Evolutionary conservation across 2,329 filamentous ascomycete species (phyloP).

Genomic region (Dactylellina leptospora): DNA sequence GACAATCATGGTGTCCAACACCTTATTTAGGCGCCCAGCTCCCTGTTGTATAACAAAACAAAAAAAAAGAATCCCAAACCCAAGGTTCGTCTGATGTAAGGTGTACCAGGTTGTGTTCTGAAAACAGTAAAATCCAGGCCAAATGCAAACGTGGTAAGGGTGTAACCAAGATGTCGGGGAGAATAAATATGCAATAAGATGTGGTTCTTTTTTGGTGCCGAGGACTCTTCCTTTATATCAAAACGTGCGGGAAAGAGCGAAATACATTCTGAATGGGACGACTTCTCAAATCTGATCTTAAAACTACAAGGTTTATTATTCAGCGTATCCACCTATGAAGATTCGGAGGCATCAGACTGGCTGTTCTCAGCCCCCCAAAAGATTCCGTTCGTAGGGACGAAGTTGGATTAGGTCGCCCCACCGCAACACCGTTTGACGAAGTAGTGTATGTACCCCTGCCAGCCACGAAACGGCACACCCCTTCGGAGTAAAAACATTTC

Average conservation of each 20-base stretch:
- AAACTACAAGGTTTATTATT: neutral
- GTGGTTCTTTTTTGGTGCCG: neutral
- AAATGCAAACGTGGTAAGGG: constrained; percentile 22
- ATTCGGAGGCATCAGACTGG: neutral
- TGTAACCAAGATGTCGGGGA: constrained; percentile 23
- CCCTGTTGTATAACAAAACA: neutral
- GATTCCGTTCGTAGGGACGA: constrained; percentile 7
- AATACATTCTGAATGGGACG: constrained; percentile 20
- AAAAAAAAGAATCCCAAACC: constrained; percentile 1
- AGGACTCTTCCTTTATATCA: constrained; percentile 39
- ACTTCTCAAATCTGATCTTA: neutral
- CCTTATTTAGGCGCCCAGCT: constrained; percentile 16
- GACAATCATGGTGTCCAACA: constrained; percentile 27
- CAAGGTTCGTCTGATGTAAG: constrained; percentile 15
- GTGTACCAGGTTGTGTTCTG: neutral
- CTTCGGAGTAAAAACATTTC: no score
- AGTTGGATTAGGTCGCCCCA: constrained; percentile 30
- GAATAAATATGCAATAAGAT: neutral
- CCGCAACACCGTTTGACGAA: constrained; percentile 17
- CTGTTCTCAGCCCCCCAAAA: constrained; percentile 29
- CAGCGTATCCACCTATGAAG: neutral
- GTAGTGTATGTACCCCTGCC: constrained; percentile 11
- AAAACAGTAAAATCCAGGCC: constrained; percentile 8
- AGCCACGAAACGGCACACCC: constrained; percentile 25
- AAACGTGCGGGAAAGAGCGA: no score